A percentile compares a stretch with the other conserved stretches of the same genome.
Evolutionary conservation across 495 filamentous ascomycete genomes (phyloP).

Genomic region (Daldinia decipiens): DNA sequence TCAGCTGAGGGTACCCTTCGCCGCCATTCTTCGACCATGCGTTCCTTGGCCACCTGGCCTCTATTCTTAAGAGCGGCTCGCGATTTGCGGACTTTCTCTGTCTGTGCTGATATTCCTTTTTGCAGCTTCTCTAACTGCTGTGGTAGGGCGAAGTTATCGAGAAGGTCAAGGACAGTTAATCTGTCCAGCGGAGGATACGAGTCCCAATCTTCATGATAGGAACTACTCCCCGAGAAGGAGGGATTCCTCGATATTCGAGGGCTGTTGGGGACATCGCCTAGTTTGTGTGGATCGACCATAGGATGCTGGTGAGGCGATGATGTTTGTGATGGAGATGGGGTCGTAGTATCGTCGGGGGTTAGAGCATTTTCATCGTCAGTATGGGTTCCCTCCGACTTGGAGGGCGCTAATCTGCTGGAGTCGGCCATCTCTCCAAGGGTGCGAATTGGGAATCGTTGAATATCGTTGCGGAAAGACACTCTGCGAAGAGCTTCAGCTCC

Average conservation of each 20-base stretch:
- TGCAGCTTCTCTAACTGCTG: slow-evolving; percentile 90
- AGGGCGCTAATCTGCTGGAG: slow-evolving; percentile 47
- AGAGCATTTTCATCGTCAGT: slow-evolving; percentile 57
- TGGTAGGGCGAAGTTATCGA: slow-evolving; percentile 92
- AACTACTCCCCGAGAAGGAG: slow-evolving; percentile 81
- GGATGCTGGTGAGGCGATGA: slow-evolving; percentile 55
- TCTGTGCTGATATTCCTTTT: slow-evolving; percentile 79
- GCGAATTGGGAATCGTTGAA: slow-evolving; percentile 48
- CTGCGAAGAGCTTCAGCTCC: slow-evolving; percentile 52
- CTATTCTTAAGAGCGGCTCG: slow-evolving; percentile 73
- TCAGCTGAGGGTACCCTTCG: slow-evolving; percentile 83
- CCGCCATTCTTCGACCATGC: slow-evolving; percentile 88
- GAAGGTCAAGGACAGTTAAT: slow-evolving; percentile 87
- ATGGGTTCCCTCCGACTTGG: slow-evolving; percentile 54
- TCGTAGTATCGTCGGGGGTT: slow-evolving; percentile 54
- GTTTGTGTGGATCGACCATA: slow-evolving; percentile 54
- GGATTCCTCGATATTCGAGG: slow-evolving; percentile 71
- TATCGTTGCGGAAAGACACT: slow-evolving; percentile 52
- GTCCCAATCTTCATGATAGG: slow-evolving; percentile 90
- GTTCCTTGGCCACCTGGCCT: slow-evolving; percentile 65
- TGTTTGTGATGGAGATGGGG: slow-evolving; percentile 54
- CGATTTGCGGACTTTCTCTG: slow-evolving; percentile 83
- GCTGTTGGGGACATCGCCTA: slow-evolving; percentile 59
- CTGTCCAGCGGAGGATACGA: slow-evolving; percentile 87
- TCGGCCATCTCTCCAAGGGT: slow-evolving; percentile 61